A percentile compares a stretch with the other conserved stretches of the same genome.
These are phyloP conservation scores for Lactarius deliciosus DNA, from an alignment of 768 basidiomycete genomes.

Conservation along the genomic window DNA sequence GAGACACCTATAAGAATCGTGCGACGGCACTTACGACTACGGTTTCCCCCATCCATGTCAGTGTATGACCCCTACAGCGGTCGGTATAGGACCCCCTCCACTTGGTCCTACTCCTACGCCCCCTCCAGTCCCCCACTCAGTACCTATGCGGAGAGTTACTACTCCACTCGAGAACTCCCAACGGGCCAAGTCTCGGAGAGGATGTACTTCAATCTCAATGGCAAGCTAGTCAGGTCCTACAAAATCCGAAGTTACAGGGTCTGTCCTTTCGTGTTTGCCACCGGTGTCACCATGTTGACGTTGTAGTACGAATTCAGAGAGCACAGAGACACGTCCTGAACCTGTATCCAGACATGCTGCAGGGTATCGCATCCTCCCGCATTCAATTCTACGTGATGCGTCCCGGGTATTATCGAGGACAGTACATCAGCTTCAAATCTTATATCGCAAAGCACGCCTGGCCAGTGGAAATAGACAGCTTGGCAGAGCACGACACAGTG, in stretches of 20 bases:
- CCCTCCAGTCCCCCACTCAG: conserved; percentile 6
- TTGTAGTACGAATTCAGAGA: not conserved
- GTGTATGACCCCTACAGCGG: conserved; percentile 21
- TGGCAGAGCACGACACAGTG: conserved; percentile 25
- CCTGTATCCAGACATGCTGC: conserved; percentile 14
- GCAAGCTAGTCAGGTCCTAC: conserved; percentile 17
- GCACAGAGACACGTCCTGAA: conserved; percentile 21
- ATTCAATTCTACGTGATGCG: conserved; percentile 25
- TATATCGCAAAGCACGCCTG: conserved; percentile 22
- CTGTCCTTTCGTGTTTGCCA: not conserved
- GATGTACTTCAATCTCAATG: conserved; percentile 20
- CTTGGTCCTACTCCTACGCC: conserved; percentile 14
- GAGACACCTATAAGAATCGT: conserved; percentile 14
- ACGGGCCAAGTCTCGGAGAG: conserved; percentile 13
- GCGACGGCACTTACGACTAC: not conserved
- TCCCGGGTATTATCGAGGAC: conserved; percentile 7
- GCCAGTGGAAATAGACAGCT: conserved; percentile 11
- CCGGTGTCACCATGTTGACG: not conserved
- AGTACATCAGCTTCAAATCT: conserved; percentile 18
- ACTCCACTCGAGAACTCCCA: not conserved
- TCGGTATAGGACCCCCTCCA: conserved; percentile 15
- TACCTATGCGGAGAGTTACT: not conserved
- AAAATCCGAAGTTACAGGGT: conserved; percentile 21
- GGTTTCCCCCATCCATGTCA: conserved; percentile 18
- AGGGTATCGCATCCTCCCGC: conserved; percentile 23